A percentile compares a stretch with the other conserved stretches of the same genome.
Conservation (phyloP, 345 rosid species). For the Citrus trifoliata region DNA sequence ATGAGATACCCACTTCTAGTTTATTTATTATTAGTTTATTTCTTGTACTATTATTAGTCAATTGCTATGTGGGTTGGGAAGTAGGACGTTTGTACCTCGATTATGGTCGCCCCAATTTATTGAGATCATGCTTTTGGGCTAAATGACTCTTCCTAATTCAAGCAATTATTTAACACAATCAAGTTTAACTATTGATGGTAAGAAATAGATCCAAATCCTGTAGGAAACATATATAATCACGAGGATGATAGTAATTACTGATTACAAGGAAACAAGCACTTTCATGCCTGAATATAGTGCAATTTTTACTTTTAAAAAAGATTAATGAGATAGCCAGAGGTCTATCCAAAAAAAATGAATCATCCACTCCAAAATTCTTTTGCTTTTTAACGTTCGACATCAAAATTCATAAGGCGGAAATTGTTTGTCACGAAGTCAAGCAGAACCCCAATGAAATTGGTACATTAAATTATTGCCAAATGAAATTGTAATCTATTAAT, state of each 20-base stretch:
- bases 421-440: not conserved
- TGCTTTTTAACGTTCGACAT: not conserved
- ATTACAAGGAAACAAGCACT: no score
- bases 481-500: not conserved
- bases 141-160: not conserved
- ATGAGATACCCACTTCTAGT: no score
- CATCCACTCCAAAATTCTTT: not conserved
- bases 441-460: not conserved
- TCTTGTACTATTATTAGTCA: not conserved
- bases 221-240: not conserved
- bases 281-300: no score
- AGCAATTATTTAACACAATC: not conserved
- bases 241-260: not conserved
- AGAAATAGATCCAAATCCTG: not conserved
- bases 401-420: not conserved
- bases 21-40: not conserved
- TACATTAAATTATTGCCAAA: not conserved
- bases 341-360: not conserved
- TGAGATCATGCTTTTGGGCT: not conserved
- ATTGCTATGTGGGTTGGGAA: not conserved
- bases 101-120: not conserved
- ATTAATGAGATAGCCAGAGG: not conserved
- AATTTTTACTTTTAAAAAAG: no score
- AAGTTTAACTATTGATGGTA: not conserved
- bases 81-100: not conserved